Evolutionary conservation across 257 asterid species (phyloP).

Genomic region (Vinca minor): DNA sequence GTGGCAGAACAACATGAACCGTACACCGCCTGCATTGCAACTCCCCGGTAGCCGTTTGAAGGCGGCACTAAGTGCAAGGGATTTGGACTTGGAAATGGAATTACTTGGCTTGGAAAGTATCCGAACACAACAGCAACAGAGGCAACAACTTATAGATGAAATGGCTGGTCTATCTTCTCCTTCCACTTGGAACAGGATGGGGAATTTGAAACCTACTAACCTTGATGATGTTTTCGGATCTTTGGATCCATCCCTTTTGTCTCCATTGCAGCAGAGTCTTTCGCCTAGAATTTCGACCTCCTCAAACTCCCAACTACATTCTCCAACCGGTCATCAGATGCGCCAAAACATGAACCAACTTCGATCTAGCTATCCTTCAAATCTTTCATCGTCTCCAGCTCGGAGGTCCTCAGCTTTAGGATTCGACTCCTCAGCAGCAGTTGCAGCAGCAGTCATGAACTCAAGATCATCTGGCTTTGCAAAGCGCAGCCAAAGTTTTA

Average conservation of each 20-base stretch:
- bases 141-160: slow-evolving; percentile 49
- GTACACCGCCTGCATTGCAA: slow-evolving; percentile 60
- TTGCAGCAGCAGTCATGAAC: slow-evolving; percentile 83
- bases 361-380: slow-evolving; percentile 58
- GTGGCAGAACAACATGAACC: slow-evolving; percentile 60
- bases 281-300: slow-evolving; percentile 41
- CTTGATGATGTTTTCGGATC: slow-evolving; percentile 75
- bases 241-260: slow-evolving; percentile 45
- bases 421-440: slow-evolving; percentile 75
- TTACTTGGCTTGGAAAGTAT: slow-evolving; percentile 51
- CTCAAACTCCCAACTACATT: slow-evolving; percentile 33
- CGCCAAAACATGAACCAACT: slow-evolving; percentile 56
- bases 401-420: slow-evolving; percentile 46
- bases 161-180: slow-evolving; percentile 68
- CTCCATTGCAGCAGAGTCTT: slow-evolving; percentile 49
- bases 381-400: slow-evolving; percentile 46
- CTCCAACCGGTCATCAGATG: slow-evolving; percentile 53
- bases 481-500: slow-evolving; percentile 86
- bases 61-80: slow-evolving; percentile 48
- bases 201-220: slow-evolving; percentile 55
- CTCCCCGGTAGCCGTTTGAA: slow-evolving; percentile 75
- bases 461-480: slow-evolving; percentile 64
- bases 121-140: slow-evolving; percentile 46
- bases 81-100: slow-evolving; percentile 42
- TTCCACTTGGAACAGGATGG: slow-evolving; percentile 33